Evolutionary conservation across 768 basidiomycete genomes (phyloP).

Genomic region (Pluteus cervinus): DNA sequence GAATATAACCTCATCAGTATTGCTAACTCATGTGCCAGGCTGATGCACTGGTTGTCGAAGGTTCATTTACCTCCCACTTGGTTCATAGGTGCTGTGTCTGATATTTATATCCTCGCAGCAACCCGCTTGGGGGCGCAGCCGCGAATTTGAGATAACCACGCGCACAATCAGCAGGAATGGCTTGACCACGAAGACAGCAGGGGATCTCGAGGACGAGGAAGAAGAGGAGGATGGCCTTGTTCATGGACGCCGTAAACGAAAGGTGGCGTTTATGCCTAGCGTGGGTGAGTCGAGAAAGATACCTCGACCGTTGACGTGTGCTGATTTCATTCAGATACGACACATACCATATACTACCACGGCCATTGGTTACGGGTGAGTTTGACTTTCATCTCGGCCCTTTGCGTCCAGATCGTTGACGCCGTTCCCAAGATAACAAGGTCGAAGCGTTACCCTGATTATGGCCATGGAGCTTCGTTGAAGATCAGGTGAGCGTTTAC

Average conservation of each 20-base stretch:
- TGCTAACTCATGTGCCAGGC: slow-evolving; percentile 35
- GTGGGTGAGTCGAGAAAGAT: slow-evolving; percentile 48
- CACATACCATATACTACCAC: slow-evolving; percentile 85
- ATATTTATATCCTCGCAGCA: slow-evolving; percentile 42
- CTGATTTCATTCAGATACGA: slow-evolving; percentile 50
- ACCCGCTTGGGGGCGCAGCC: slow-evolving; percentile 85
- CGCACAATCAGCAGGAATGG: slow-evolving; percentile 61
- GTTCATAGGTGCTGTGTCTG: slow-evolving; percentile 10
- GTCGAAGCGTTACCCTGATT: slow-evolving; percentile 71
- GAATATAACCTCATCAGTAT: slow-evolving; percentile 8
- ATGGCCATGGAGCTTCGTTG: slow-evolving; percentile 64
- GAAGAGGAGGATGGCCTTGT: slow-evolving; percentile 52
- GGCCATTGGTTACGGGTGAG: slow-evolving; percentile 83
- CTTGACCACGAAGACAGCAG: slow-evolving; percentile 61
- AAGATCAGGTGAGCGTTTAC: slow-evolving; percentile 61
- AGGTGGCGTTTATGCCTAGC: slow-evolving; percentile 84
- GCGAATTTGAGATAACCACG: slow-evolving; percentile 88
- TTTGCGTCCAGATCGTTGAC: slow-evolving; percentile 14
- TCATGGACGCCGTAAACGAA: slow-evolving; percentile 68
- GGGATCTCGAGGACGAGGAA: slow-evolving; percentile 70
- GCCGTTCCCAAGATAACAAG: slow-evolving; percentile 59
- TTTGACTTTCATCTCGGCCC: slow-evolving; percentile 9
- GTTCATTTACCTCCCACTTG: slow-evolving; percentile 24
- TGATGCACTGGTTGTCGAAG: slow-evolving; percentile 89
- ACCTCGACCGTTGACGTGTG: slow-evolving; percentile 7